Evolutionary conservation across 495 filamentous ascomycete genomes (phyloP), one percentile per base, ranked within the genome.

Genomic region (Penicillium malachiteum): DNA sequence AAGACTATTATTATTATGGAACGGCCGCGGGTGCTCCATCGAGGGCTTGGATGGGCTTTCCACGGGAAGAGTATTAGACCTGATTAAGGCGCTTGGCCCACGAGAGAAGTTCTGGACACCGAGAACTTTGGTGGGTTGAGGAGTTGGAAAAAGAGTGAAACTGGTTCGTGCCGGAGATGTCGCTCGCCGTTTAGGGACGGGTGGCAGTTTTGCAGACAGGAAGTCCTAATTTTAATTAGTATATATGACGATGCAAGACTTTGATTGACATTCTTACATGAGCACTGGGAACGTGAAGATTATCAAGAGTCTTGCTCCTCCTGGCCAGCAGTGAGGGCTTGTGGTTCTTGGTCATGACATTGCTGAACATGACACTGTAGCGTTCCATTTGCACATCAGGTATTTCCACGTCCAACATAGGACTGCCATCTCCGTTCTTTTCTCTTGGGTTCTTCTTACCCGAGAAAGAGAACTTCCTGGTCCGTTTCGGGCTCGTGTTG

Each of bases 321-420:
- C 87, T 79, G 62, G 83, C 79, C 47, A 90, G 73, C 30, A 90
- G 73, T 12, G 70, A 67, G 50, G 77, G 68, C 45, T 48, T 64
- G 63, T 75, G 62, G 38, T 62, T 64, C 41, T 76, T 76, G 50
- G 79, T 66, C 47, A 96, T 76, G 8, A 96, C 79, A 41, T 81
- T 85, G 44, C 87, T 82, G 70, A 97, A 97, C 93, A 97, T 97
- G 48, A 97, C 83, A 55, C 90, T 96, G 58, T 96, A 97, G 18
- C 93, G 78, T 65, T 96, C 93, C 78, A 97, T 78, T 48, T 90
- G 77, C 39, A 89, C 79, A 34, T 80, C 77, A 0, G 93, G 93
- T 37, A 97, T 95, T 34, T 94, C 84, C 7, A 97, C 82, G 52
- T 91, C 79, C 34, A 97, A 72, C 12, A 81, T 38, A 0, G 66